Evolutionary conservation across 495 filamentous ascomycete species (phyloP).

Genomic region (Rhizodiscina lignyota): DNA sequence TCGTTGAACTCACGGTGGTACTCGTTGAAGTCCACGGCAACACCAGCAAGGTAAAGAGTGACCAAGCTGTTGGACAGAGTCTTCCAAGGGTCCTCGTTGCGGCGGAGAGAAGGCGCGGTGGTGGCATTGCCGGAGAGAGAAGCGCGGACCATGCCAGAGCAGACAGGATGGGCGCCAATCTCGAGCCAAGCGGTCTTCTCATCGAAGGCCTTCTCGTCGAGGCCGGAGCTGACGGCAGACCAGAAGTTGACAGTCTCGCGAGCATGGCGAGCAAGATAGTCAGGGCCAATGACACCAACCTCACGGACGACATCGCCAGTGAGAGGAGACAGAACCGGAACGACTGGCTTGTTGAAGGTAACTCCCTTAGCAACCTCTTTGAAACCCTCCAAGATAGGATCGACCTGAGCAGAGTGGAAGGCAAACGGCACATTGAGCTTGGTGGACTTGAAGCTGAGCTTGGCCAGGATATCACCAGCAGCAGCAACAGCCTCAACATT

Average conservation of each 20-base stretch:
- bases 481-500: slow-evolving; percentile 17
- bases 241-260: slow-evolving; percentile 29
- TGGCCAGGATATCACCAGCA: slow-evolving; percentile 18
- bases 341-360: slow-evolving; percentile 23
- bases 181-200: slow-evolving; percentile 28
- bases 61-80: slow-evolving; percentile 25
- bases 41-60: slow-evolving; percentile 22
- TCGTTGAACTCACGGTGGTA: slow-evolving; percentile 29
- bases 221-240: slow-evolving; percentile 20
- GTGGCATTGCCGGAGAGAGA: slow-evolving; percentile 20
- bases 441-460: slow-evolving; percentile 33
- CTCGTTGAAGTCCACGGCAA: slow-evolving; percentile 29
- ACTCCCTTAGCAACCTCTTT: slow-evolving; percentile 22
- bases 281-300: slow-evolving; percentile 23
- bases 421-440: slow-evolving; percentile 33
- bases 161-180: slow-evolving; percentile 26
- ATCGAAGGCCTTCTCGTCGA: slow-evolving; percentile 22
- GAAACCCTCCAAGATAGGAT: slow-evolving; percentile 31
- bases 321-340: slow-evolving; percentile 25
- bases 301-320: slow-evolving; percentile 25
- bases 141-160: slow-evolving; percentile 25
- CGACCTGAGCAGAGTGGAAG: slow-evolving; percentile 37
- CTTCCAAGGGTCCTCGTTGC: slow-evolving; percentile 30
- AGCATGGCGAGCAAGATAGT: slow-evolving; percentile 26
- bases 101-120: slow-evolving; percentile 26